phyloP scores from a whole-genome alignment of 768 basidiomycete species.

The Boletus pseudopeckii region DNA sequence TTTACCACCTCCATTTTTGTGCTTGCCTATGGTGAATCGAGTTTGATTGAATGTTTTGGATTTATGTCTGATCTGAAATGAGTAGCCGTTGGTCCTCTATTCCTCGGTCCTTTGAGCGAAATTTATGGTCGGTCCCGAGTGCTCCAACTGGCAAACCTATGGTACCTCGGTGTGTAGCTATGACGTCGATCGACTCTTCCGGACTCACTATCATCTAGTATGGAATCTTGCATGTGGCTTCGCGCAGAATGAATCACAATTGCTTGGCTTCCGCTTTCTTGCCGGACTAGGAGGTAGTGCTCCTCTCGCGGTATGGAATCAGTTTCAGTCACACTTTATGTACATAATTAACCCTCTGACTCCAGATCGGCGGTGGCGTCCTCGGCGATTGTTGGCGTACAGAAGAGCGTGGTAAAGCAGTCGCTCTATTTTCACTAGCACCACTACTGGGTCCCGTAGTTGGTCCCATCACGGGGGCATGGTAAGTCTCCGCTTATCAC shows the following conservation, averaged over 20 bases:
- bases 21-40: conserved; percentile 53
- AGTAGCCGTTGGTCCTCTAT: conserved; percentile 32
- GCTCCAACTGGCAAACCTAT: conserved; percentile 60
- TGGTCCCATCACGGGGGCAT: conserved; percentile 61
- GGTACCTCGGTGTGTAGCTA: conserved; percentile 50
- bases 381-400: conserved; percentile 59
- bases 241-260: conserved; percentile 51
- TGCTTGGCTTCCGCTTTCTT: conserved; percentile 67
- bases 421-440: conserved; percentile 61
- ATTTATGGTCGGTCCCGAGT: conserved; percentile 65
- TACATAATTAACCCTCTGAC: background rate
- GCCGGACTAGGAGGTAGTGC: conserved; percentile 73
- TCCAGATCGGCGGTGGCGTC: conserved; percentile 62
- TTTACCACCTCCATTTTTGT: conserved; percentile 61
- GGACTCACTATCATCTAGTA: conserved; percentile 29
- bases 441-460: conserved; percentile 64
- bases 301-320: conserved; percentile 45
- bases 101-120: conserved; percentile 64
- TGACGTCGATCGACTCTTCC: background rate
- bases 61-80: background rate
- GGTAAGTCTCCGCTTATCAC: conserved; percentile 30
- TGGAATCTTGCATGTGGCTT: conserved; percentile 69
- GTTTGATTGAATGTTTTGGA: background rate
- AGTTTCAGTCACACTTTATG: background rate
- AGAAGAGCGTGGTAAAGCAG: conserved; percentile 62